These are phyloP conservation scores for Tulasnella sp. DNA, from an alignment of 768 basidiomycete species.

Conservation along the genomic window DNA sequence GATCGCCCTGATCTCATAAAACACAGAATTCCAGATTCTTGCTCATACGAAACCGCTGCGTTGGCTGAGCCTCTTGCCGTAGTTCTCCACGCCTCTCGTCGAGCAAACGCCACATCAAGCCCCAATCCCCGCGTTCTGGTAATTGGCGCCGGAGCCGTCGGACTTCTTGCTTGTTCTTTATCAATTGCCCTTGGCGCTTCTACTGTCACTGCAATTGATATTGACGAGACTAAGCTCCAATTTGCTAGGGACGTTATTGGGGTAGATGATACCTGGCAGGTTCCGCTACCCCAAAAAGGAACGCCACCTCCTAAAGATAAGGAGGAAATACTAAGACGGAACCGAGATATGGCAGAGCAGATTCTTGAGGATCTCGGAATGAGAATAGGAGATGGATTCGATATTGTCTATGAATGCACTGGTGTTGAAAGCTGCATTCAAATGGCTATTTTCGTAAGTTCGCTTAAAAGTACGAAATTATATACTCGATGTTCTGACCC, in stretches of 20 bases:
- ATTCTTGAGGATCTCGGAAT: slow-evolving; percentile 40
- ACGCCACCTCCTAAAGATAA: slow-evolving; percentile 22
- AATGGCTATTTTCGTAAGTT: slow-evolving; percentile 74
- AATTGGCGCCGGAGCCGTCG: slow-evolving; percentile 88
- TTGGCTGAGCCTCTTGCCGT: slow-evolving; percentile 93
- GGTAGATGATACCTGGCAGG: slow-evolving; percentile 9
- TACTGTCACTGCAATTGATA: slow-evolving; percentile 68
- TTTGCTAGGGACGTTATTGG: slow-evolving; percentile 43
- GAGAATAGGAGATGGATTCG: slow-evolving; percentile 54
- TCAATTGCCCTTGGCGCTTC: slow-evolving; percentile 48
- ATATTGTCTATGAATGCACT: slow-evolving; percentile 89
- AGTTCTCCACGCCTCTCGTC: slow-evolving; percentile 48
- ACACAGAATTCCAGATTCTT: slow-evolving; percentile 55
- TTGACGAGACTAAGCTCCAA: slow-evolving; percentile 66
- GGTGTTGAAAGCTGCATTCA: slow-evolving; percentile 88
- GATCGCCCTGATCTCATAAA: background rate
- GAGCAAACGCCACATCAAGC: slow-evolving; percentile 27
- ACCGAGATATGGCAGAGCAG: slow-evolving; percentile 42
- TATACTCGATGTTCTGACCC: slow-evolving; percentile 13
- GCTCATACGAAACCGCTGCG: slow-evolving; percentile 68
- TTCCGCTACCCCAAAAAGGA: slow-evolving; percentile 35
- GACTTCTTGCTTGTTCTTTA: slow-evolving; percentile 74
- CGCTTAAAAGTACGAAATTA: slow-evolving; percentile 16
- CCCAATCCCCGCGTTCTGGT: slow-evolving; percentile 47
- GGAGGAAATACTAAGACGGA: slow-evolving; percentile 45